phyloP scores from a whole-genome alignment of 768 basidiomycete species.

The Tephrocybe sp. region DNA sequence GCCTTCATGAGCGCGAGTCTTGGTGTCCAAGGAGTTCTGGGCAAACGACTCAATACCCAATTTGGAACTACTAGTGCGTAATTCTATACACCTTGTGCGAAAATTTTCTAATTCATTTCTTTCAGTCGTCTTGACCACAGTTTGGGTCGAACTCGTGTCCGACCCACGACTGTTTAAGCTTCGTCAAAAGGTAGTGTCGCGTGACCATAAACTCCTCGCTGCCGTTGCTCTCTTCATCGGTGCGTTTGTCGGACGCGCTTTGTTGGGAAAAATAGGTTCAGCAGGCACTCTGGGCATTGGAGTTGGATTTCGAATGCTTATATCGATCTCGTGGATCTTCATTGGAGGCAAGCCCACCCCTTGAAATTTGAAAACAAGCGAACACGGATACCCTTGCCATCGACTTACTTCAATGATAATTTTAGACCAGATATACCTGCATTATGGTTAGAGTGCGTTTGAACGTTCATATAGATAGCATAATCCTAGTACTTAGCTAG shows the following conservation, averaged over 20 bases:
- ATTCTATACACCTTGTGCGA: not conserved
- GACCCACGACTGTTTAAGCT: slow-evolving; percentile 50
- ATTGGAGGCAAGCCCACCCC: slow-evolving; percentile 42
- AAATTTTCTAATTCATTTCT: not conserved
- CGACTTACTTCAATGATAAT: too few relatives aligned
- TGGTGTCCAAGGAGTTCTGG: slow-evolving; percentile 86
- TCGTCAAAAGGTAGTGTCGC: slow-evolving; percentile 44
- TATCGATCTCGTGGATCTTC: slow-evolving; percentile 66
- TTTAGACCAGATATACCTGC: too few relatives aligned
- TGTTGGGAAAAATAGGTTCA: slow-evolving; percentile 59
- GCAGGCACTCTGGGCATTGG: slow-evolving; percentile 66
- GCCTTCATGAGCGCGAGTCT: slow-evolving; percentile 82
- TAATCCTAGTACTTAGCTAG: too few relatives aligned
- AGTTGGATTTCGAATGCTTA: slow-evolving; percentile 58
- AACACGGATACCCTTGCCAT: too few relatives aligned
- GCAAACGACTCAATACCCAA: slow-evolving; percentile 77
- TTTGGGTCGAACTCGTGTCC: slow-evolving; percentile 85
- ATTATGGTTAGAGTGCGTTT: too few relatives aligned
- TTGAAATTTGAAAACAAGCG: not conserved
- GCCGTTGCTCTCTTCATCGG: slow-evolving; percentile 70
- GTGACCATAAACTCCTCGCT: slow-evolving; percentile 12
- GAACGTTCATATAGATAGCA: too few relatives aligned
- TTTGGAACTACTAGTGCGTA: slow-evolving; percentile 76
- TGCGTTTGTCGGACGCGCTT: slow-evolving; percentile 64
- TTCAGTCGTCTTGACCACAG: slow-evolving; percentile 78